Base-by-base conservation (phyloP, 1,139 yeast genomes). In the Sugiyamaella grinbergsii region DNA sequence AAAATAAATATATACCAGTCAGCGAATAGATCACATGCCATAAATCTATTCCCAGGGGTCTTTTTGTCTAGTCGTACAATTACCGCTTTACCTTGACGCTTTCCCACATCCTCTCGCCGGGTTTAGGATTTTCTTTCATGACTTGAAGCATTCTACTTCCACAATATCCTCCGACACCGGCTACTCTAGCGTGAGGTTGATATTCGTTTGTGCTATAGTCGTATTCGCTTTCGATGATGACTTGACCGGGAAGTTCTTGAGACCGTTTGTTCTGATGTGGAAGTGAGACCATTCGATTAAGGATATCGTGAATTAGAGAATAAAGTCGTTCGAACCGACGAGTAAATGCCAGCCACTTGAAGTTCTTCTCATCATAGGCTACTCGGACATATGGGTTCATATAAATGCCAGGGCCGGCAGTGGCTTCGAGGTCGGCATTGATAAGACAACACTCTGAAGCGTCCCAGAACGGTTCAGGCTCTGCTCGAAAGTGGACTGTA, bases 381-480 rank as follows among this genome's bases (percentile, higher is more conserved):
- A 55, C 58, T 34, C 58, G 47, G 4, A 55, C 52, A 38, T 42
- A 50, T 15, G 58, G 58, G 23, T 55, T 55, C 52, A 55, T 47
- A 37, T 47, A 55, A 4, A 48, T 50, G 7, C 55, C 56, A 4
- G 49, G 22, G 18, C 41, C 39, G 13, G 47, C 37, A 15, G 26
- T 36, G 1, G 24, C 45, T 19, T 45, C 52, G 11, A 51, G 28
- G 29, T 54, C 58, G 5, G 57, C 57, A 36, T 55, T 54, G 43
- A 55, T 45, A 11, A 55, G 44, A 36, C 58, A 55, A 43, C 58
- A 55, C 33, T 55, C 58, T 23, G 41, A 43, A 11, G 58, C 53
- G 22, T 55, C 57, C 53, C 50, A 50, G 38, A 19, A 37, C 5
- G 53, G 38, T 15, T 49, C 53, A 7, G 44, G 42, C 15, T 50